Conservation (phyloP, 768 basidiomycete genomes). For the Lentinula edodes region DNA sequence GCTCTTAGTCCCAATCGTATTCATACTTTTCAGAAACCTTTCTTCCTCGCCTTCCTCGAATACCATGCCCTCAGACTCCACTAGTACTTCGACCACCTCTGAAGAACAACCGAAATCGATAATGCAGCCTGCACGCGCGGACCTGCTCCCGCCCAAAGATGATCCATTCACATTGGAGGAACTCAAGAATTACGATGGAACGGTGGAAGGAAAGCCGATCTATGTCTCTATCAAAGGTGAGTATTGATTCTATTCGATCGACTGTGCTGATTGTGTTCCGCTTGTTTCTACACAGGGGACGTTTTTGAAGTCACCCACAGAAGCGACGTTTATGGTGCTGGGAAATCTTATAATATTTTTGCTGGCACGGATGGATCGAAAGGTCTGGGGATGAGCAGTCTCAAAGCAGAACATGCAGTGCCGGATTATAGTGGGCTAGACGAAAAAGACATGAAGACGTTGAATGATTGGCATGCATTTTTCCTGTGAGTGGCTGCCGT, state of each 20-base stretch:
- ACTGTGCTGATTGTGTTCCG: neutral
- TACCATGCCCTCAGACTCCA: neutral
- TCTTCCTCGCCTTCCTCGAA: neutral
- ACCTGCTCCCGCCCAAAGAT: slow-evolving; percentile 67
- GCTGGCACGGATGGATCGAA: slow-evolving; percentile 92
- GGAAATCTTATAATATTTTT: slow-evolving; percentile 76
- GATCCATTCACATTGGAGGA: slow-evolving; percentile 71
- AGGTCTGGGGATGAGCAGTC: slow-evolving; percentile 85
- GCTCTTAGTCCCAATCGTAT: neutral
- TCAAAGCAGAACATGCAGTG: slow-evolving; percentile 81
- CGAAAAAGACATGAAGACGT: slow-evolving; percentile 67
- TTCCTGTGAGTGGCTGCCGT: slow-evolving; percentile 58
- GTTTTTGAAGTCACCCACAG: slow-evolving; percentile 89
- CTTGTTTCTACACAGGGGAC: neutral
- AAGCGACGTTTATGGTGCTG: slow-evolving; percentile 83
- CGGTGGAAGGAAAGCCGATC: slow-evolving; percentile 60
- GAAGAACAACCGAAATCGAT: slow-evolving; percentile 44
- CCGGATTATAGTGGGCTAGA: slow-evolving; percentile 77
- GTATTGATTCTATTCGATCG: slow-evolving; percentile 1
- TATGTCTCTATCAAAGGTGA: slow-evolving; percentile 91
- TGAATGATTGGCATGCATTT: slow-evolving; percentile 88
- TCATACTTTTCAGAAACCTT: neutral
- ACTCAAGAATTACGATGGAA: slow-evolving; percentile 69
- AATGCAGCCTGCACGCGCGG: slow-evolving; percentile 61
- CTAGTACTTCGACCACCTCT: slow-evolving; percentile 10